These are phyloP conservation scores for Suillus plorans DNA, from an alignment of 768 basidiomycete genomes.

Conservation along the genomic window DNA sequence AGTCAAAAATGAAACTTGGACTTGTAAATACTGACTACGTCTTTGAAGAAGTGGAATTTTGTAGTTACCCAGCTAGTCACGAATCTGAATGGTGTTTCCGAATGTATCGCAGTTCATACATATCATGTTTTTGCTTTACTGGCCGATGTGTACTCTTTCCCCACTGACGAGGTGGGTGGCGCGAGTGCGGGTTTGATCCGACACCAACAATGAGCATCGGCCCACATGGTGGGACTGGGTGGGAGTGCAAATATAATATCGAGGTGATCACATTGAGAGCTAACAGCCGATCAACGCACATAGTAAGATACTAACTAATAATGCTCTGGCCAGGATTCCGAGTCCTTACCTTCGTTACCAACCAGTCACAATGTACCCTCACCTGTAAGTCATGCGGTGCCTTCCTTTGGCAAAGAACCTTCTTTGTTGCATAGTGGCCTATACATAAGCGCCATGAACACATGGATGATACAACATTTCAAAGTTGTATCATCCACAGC, in stretches of 20 bases:
- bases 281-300: not conserved
- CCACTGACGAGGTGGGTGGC: not conserved
- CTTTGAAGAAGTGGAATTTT: not conserved
- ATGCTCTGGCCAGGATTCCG: too few species aligned
- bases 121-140: not conserved
- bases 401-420: not conserved
- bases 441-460: too few species aligned
- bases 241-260: too few species aligned
- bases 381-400: not conserved
- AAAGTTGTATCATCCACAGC: too few species aligned
- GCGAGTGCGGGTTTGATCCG: not conserved
- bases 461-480: too few species aligned
- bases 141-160: not conserved
- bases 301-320: not conserved
- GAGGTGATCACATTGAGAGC: not conserved
- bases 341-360: not conserved
- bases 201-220: not conserved
- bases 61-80: not conserved
- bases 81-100: not conserved
- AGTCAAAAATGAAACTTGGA: not conserved
- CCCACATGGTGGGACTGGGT: not conserved
- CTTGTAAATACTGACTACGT: not conserved
- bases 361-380: not conserved
- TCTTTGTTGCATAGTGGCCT: too few species aligned
- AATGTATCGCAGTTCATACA: not conserved